phyloP scores from a whole-genome alignment of 371 early-diverging fungal genomes.

The Mucor racemosus region DNA sequence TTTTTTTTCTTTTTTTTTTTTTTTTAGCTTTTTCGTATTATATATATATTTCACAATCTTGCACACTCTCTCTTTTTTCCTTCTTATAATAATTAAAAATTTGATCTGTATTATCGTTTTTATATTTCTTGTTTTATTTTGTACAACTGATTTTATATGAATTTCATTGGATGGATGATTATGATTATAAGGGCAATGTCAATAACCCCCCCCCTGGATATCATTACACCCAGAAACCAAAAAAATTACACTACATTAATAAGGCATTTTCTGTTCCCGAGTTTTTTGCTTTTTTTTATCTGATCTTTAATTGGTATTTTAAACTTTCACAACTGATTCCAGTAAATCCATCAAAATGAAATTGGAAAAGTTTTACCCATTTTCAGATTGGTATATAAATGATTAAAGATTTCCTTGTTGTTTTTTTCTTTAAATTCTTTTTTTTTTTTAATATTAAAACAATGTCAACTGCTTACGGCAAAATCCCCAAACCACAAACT shows the following conservation, averaged over 20 bases:
- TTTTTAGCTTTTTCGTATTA: not conserved
- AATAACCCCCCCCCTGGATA: too few relatives aligned
- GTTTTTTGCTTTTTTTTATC: not conserved
- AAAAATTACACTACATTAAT: not conserved
- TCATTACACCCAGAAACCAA: not conserved
- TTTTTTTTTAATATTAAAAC: not conserved
- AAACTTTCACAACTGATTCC: not conserved
- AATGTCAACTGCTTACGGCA: constrained; percentile 72
- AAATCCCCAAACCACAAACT: constrained; percentile 51
- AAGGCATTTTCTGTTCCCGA: not conserved
- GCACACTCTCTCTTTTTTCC: not conserved
- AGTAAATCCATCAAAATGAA: not conserved
- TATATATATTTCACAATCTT: not conserved
- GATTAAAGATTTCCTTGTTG: not conserved
- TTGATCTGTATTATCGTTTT: constrained; percentile 3
- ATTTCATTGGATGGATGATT: not conserved
- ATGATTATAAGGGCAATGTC: too few relatives aligned
- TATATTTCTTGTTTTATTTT: not conserved
- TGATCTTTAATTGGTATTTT: not conserved
- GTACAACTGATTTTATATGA: not conserved
- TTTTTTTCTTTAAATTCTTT: not conserved
- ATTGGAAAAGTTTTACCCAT: constrained; percentile 9
- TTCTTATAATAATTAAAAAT: not conserved
- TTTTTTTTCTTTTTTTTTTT: constrained; percentile 12
- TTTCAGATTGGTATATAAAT: not conserved